These are phyloP conservation scores for Dysphania ambrosioides DNA, from an alignment of 148 eudicot species.

Conservation along the genomic window DNA sequence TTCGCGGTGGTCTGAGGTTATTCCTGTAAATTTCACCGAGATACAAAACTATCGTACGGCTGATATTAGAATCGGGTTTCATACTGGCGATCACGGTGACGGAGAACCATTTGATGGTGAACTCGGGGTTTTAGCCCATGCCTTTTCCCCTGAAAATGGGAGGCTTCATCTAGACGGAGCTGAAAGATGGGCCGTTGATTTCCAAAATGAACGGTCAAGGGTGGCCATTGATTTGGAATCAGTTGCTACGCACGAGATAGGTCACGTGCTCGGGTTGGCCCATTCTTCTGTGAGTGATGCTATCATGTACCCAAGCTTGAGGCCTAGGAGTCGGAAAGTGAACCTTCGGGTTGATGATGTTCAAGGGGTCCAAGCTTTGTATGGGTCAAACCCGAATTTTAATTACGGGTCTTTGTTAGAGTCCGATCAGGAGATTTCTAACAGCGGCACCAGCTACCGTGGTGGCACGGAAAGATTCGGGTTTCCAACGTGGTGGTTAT, in stretches of 20 bases:
- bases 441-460: neutral
- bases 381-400: conserved; percentile 63
- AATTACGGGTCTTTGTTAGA: conserved; percentile 29
- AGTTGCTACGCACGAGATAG: conserved; percentile 63
- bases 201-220: conserved; percentile 25
- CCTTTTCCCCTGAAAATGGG: conserved; percentile 58
- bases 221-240: conserved; percentile 58
- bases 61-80: conserved; percentile 48
- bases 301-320: conserved; percentile 57
- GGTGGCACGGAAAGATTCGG: conserved; percentile 1
- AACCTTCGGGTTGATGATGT: conserved; percentile 53
- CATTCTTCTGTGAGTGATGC: conserved; percentile 48
- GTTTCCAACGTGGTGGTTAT: conserved; percentile 1
- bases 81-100: conserved; percentile 55
- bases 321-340: conserved; percentile 44
- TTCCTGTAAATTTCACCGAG: conserved; percentile 47
- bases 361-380: conserved; percentile 46
- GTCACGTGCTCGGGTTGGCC: conserved; percentile 62
- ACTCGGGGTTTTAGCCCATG: conserved; percentile 48
- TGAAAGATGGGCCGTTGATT: conserved; percentile 66
- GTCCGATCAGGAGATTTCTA: conserved; percentile 22
- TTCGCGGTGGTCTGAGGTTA: conserved; percentile 48
- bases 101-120: conserved; percentile 72
- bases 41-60: conserved; percentile 24
- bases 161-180: conserved; percentile 47